These are phyloP conservation scores for Narthecium ossifragum DNA, from an alignment of 106 monocot species.

Conservation along the genomic window DNA sequence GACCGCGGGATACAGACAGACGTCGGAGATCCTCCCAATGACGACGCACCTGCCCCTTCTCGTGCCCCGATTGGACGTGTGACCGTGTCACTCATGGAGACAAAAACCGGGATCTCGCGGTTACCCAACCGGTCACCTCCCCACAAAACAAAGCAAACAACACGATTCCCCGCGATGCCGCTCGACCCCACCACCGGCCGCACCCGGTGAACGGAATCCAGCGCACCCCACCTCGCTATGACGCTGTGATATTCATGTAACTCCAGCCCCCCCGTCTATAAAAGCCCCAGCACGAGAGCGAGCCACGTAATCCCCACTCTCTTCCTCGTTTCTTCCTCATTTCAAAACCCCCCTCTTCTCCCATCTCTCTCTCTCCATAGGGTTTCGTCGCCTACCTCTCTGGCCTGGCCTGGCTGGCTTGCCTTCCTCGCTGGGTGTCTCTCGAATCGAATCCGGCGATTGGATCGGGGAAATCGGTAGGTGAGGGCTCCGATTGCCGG, in stretches of 20 bases:
- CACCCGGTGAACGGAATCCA: too few relatives aligned
- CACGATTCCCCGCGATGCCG: too few relatives aligned
- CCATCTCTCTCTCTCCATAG: conserved; percentile 15
- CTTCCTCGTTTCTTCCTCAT: not conserved
- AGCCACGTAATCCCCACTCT: not conserved
- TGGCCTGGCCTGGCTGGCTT: too few relatives aligned
- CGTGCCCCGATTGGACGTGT: not conserved
- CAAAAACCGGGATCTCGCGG: too few relatives aligned
- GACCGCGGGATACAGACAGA: not conserved
- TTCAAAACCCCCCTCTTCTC: not conserved
- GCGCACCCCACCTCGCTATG: too few relatives aligned
- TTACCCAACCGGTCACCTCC: too few relatives aligned
- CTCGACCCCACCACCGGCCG: too few relatives aligned
- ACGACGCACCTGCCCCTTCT: not conserved
- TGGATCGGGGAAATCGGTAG: not conserved
- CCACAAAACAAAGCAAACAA: too few relatives aligned
- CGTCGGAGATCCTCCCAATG: not conserved
- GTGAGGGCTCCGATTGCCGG: not conserved
- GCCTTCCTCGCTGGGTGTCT: too few relatives aligned
- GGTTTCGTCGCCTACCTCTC: not conserved
- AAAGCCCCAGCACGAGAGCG: not conserved
- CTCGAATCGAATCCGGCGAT: too few relatives aligned
- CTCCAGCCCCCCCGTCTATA: not conserved
- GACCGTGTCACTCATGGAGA: not conserved
- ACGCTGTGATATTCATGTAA: too few relatives aligned